Evolutionary conservation across 2,329 filamentous ascomycete genomes (phyloP).

Genomic region (Aspergillus tanneri): DNA sequence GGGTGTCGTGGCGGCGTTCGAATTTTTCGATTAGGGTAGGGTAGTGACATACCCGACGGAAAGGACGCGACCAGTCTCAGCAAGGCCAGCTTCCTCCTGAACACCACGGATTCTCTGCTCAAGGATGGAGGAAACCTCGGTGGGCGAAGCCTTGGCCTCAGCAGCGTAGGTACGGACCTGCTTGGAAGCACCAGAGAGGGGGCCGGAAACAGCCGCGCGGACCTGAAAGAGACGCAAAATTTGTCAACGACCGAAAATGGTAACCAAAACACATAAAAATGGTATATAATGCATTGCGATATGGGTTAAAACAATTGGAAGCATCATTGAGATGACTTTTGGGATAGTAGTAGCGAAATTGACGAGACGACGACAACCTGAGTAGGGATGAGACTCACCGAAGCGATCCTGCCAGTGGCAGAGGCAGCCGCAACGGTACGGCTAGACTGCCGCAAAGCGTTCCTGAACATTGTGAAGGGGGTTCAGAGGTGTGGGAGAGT

Average conservation of each 20-base stretch:
- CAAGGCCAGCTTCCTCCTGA: constrained; percentile 91
- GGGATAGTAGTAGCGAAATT: constrained; percentile 33
- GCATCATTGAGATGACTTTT: constrained; percentile 33
- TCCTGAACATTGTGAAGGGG: constrained; percentile 82
- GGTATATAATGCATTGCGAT: constrained; percentile 24
- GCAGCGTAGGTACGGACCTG: constrained; percentile 83
- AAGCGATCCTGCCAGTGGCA: constrained; percentile 85
- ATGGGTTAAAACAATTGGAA: constrained; percentile 24
- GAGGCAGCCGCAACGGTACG: constrained; percentile 92
- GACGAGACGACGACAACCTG: constrained; percentile 35
- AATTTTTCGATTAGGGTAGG: constrained; percentile 29
- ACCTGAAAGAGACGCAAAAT: constrained; percentile 57
- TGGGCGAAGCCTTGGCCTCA: constrained; percentile 92
- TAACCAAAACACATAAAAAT: constrained; percentile 23
- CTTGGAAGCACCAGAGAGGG: constrained; percentile 67
- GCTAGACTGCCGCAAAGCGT: constrained; percentile 94
- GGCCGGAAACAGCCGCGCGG: constrained; percentile 80
- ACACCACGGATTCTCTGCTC: constrained; percentile 99
- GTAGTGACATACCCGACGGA: constrained; percentile 84
- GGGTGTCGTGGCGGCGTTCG: constrained; percentile 28
- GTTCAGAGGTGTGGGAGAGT: constrained; percentile 46
- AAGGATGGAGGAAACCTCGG: constrained; percentile 98
- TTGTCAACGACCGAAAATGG: constrained; percentile 53
- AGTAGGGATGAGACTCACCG: constrained; percentile 72
- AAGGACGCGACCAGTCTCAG: constrained; percentile 98